These are phyloP conservation scores for Dunaliella primolecta DNA, from an alignment of 139 green algal species.

Conservation along the genomic window DNA sequence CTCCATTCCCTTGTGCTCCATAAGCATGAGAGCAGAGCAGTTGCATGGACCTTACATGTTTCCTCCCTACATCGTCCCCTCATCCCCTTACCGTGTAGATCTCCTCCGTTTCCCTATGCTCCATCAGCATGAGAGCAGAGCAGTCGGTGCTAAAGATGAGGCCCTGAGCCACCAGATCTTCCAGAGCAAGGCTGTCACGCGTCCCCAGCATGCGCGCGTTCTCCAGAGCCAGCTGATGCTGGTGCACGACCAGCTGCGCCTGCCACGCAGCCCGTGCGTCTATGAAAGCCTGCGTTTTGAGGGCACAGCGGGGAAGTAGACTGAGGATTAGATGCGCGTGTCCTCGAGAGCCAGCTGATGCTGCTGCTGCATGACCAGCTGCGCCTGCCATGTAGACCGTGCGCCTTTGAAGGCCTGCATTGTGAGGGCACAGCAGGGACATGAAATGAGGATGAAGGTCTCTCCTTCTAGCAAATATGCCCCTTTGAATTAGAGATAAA, in stretches of 20 bases:
- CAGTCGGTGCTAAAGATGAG: conserved; percentile 49
- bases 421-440: too few relatives aligned
- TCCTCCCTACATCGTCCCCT: neutral
- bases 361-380: conserved; percentile 31
- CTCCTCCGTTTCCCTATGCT: conserved; percentile 43
- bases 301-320: too few relatives aligned
- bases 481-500: too few relatives aligned
- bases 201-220: conserved; percentile 7
- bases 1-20: neutral
- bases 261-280: conserved; percentile 29
- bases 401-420: conserved; percentile 27
- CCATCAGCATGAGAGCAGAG: conserved; percentile 53
- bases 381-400: conserved; percentile 26
- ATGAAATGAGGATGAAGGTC: too few relatives aligned
- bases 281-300: conserved; percentile 31
- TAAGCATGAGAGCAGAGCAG: neutral
- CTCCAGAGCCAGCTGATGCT: conserved; percentile 36
- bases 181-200: conserved; percentile 30
- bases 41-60: neutral
- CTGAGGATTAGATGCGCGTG: too few relatives aligned
- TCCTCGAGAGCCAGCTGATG: conserved; percentile 40
- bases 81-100: conserved; percentile 42
- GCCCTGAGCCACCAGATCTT: conserved; percentile 37
- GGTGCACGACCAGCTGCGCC: conserved; percentile 31
- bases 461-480: too few relatives aligned